Evolutionary conservation across 2,329 filamentous ascomycete species (phyloP), one percentile per base, ranked within the genome.

Genomic region (Aspergillus novofumigatus): DNA sequence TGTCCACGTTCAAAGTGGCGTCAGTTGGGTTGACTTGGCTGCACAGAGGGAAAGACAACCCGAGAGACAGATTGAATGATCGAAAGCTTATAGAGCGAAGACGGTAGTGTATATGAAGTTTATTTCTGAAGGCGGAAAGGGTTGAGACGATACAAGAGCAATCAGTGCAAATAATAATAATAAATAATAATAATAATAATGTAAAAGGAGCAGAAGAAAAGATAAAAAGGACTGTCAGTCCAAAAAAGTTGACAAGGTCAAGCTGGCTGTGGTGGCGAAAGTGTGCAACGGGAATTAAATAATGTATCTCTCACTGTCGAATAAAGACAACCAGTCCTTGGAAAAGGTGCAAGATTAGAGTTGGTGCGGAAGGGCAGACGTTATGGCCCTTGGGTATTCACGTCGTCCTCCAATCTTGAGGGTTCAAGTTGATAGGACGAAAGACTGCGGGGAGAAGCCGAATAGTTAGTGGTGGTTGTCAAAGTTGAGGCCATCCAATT

Each of bases 281-380:
- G 21, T 23, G 21, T 9, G 21, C 41, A 44, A 47, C 50, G 48
- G 48, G 47, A 28, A 44, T 42, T 47, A 44, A 26, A 45, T 28
- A 29, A 32, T 21, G 45, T 38, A 47, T 26, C 53, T 49, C 32
- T 8, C 29, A 23, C 53, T 25, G 45, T 55, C 53, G 49, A 48
- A 49, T 49, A n/a, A 44, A 55, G 21, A 32, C 41, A 26, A 55
- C 25, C 42, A 49, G 28, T 14, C 26, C 29, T 38, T 32, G 54
- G 28, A 45, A 49, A 29, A 55, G 49, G 41, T 35, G 48, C 49
- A 56, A 50, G 54, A 58, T 56, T 60, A 58, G 56, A 53, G 55
- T 58, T 60, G 55, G 55, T 28, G 49, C 53, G 49, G 58, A 51
- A 28, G 4, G 29, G 29, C 29, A 35, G 29, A 35, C 29, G 29